phyloP scores from a whole-genome alignment of 2,329 filamentous ascomycete genomes.

The Monilinia laxa region DNA sequence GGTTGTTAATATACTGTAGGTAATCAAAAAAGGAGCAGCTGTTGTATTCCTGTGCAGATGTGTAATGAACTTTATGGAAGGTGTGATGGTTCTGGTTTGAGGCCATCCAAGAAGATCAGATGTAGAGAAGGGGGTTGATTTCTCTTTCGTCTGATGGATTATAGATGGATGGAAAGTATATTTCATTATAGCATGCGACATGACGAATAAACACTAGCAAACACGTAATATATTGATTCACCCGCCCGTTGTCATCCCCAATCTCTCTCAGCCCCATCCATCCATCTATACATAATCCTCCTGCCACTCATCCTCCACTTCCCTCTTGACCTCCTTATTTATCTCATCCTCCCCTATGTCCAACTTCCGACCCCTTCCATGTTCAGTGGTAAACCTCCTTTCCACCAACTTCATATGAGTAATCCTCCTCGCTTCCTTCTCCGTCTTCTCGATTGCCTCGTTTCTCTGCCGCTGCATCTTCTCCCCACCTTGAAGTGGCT shows the following conservation, averaged over 20 bases:
- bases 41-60: not conserved
- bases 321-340: not conserved
- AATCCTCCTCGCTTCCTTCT: conserved; percentile 1
- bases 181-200: not conserved
- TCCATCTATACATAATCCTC: conserved; percentile 11
- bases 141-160: not conserved
- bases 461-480: not conserved
- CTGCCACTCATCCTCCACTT: conserved; percentile 8
- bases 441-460: not conserved
- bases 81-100: not conserved
- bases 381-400: not conserved
- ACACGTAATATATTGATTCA: not conserved
- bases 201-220: not conserved
- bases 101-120: no score
- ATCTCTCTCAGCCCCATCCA: not conserved
- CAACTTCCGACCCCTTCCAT: not conserved
- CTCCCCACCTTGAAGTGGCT: no score
- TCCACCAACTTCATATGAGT: conserved; percentile 14
- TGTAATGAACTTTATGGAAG: not conserved
- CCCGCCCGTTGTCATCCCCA: not conserved
- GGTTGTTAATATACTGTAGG: no score
- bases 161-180: not conserved
- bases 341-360: not conserved
- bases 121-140: not conserved
- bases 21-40: no score